Evolutionary conservation across 1,284 basidiomycete species (phyloP).

Genomic region (Sphagnurus paluster): DNA sequence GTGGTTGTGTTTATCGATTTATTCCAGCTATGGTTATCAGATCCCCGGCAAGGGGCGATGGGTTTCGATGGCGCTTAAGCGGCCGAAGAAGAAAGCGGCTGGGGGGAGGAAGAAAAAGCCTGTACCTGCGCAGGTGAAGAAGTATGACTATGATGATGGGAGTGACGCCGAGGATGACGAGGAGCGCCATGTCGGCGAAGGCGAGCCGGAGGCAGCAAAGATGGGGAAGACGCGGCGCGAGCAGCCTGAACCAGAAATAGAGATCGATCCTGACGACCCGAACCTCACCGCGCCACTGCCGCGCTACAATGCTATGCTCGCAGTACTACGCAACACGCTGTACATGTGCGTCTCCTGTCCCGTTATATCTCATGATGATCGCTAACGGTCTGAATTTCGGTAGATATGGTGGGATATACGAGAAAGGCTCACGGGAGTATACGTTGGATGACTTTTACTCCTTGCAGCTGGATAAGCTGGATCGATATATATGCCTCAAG

Average conservation of each 20-base stretch:
- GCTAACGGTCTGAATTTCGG: background rate
- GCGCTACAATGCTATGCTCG: constrained; percentile 92
- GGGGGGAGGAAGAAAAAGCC: constrained; percentile 38
- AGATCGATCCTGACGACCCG: constrained; percentile 72
- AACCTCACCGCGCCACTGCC: constrained; percentile 67
- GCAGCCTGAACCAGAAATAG: constrained; percentile 5
- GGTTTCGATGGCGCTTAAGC: constrained; percentile 75
- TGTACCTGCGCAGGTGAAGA: constrained; percentile 5
- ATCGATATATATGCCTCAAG: constrained; percentile 73
- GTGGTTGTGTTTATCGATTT: background rate
- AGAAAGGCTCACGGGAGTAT: constrained; percentile 79
- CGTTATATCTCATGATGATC: background rate
- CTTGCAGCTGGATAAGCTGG: constrained; percentile 80
- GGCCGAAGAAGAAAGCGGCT: constrained; percentile 53
- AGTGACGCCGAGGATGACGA: constrained; percentile 26
- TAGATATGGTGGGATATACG: constrained; percentile 88
- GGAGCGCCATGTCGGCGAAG: too few species aligned
- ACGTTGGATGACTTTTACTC: constrained; percentile 85
- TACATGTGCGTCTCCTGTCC: constrained; percentile 63
- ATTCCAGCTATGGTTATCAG: constrained; percentile 76
- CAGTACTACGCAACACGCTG: constrained; percentile 82
- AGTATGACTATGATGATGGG: constrained; percentile 18
- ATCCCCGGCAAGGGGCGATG: constrained; percentile 78
- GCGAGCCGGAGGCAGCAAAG: too few species aligned
- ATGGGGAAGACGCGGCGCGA: too few species aligned